Evolutionary conservation across 2,329 filamentous ascomycete genomes (phyloP).

Genomic region (Bisporella sp.): DNA sequence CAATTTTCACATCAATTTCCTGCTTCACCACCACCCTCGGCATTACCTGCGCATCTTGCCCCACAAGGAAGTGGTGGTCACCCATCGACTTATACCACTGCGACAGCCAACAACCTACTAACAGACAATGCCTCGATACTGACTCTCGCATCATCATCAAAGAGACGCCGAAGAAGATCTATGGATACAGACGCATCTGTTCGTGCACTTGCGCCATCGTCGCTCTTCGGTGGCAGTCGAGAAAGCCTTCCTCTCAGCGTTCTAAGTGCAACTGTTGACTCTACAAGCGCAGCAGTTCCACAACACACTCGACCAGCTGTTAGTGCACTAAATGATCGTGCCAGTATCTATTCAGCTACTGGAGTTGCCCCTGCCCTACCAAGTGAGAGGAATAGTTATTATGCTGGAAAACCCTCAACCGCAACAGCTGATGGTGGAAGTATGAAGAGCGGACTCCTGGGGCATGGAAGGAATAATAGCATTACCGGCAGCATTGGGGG

Average conservation of each 20-base stretch:
- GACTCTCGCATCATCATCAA: constrained; percentile 76
- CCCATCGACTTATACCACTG: constrained; percentile 67
- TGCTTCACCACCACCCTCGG: constrained; percentile 57
- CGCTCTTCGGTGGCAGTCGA: constrained; percentile 73
- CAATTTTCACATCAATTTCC: constrained; percentile 63
- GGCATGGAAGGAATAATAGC: constrained; percentile 77
- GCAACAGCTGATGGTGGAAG: constrained; percentile 63
- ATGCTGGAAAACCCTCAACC: constrained; percentile 47
- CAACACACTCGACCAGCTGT: constrained; percentile 42
- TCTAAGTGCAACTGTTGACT: constrained; percentile 63
- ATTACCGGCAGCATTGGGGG: constrained; percentile 68
- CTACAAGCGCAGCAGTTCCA: constrained; percentile 42
- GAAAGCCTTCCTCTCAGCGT: constrained; percentile 75
- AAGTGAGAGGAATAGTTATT: constrained; percentile 76
- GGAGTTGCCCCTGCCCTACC: constrained; percentile 58
- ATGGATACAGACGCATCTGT: constrained; percentile 84
- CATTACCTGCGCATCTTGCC: constrained; percentile 64
- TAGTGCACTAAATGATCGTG: constrained; percentile 50
- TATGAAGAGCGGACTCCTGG: constrained; percentile 67
- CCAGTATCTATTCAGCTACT: constrained; percentile 73
- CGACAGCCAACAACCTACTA: constrained; percentile 73
- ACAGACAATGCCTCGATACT: constrained; percentile 83
- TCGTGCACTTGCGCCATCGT: constrained; percentile 75
- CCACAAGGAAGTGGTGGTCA: constrained; percentile 40
- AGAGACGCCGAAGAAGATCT: constrained; percentile 68